Conservation (phyloP, 441 rosid species). For the Adansonia madagascariensis region DNA sequence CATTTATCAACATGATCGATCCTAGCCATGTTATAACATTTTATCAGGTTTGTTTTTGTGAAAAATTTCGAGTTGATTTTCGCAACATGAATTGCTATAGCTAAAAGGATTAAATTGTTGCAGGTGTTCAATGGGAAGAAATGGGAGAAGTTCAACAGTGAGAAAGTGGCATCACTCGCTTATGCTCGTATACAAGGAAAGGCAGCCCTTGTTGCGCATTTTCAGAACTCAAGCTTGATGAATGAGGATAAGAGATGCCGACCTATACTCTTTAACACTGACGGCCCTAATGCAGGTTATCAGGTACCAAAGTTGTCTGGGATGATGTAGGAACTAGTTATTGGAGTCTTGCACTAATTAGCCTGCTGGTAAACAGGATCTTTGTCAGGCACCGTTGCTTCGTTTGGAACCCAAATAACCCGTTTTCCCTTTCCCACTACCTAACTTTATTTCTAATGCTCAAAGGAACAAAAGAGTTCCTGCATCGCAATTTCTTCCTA, state of each 20-base stretch:
- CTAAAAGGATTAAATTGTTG: slow-evolving; percentile 17
- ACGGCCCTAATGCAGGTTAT: slow-evolving; percentile 78
- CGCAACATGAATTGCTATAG: not conserved
- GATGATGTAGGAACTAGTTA: not conserved
- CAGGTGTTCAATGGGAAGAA: slow-evolving; percentile 76
- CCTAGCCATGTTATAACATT: slow-evolving; percentile 61
- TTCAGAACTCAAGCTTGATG: slow-evolving; percentile 85
- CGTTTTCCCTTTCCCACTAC: not conserved
- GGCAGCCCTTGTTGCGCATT: slow-evolving; percentile 69
- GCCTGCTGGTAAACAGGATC: not conserved
- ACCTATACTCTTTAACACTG: slow-evolving; percentile 73
- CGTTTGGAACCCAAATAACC: not conserved
- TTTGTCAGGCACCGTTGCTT: not conserved
- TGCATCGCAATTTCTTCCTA: not conserved
- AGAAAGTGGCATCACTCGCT: slow-evolving; percentile 73
- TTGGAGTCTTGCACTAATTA: not conserved
- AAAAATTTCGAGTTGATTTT: not conserved
- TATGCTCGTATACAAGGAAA: slow-evolving; percentile 84
- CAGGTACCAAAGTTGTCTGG: slow-evolving; percentile 46
- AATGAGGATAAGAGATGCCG: slow-evolving; percentile 78
- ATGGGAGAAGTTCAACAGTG: slow-evolving; percentile 85
- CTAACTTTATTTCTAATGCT: not conserved
- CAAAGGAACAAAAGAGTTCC: not conserved
- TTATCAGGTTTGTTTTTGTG: slow-evolving; percentile 53
- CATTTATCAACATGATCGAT: slow-evolving; percentile 75